Conservation (phyloP, 371 early-diverging fungal genomes). For the Ordospora pajunii region DNA sequence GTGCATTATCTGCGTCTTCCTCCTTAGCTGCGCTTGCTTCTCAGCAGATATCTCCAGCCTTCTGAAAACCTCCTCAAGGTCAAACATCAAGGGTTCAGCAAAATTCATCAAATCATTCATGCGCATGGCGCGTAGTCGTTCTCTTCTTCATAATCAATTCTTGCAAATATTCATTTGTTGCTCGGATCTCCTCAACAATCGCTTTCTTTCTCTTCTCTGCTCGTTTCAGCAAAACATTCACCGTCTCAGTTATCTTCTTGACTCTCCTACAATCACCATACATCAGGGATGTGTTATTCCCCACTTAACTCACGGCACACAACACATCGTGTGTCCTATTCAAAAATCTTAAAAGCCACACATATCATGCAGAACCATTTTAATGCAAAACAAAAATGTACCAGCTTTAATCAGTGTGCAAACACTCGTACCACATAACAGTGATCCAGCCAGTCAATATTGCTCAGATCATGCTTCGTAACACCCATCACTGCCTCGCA, state of each 20-base stretch:
- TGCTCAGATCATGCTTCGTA: neutral
- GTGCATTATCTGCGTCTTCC: slow-evolving; percentile 33
- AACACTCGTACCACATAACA: too few species aligned
- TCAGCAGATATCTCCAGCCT: slow-evolving; percentile 31
- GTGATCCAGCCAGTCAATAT: too few species aligned
- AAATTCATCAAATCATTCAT: slow-evolving; percentile 4
- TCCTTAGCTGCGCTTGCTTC: slow-evolving; percentile 34
- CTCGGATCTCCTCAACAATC: neutral
- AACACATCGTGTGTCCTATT: too few species aligned
- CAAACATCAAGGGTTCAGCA: slow-evolving; percentile 5
- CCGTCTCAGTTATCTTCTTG: neutral
- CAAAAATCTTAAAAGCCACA: too few species aligned
- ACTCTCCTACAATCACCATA: neutral
- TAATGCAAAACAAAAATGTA: too few species aligned
- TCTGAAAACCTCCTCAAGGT: slow-evolving; percentile 28
- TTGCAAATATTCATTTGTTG: neutral
- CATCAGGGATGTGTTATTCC: neutral
- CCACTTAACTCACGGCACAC: too few species aligned
- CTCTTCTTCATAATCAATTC: neutral
- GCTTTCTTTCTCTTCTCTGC: slow-evolving; percentile 3
- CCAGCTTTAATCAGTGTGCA: too few species aligned
- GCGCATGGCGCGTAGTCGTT: neutral
- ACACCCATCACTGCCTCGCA: neutral
- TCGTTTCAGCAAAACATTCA: neutral
- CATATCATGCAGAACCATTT: too few species aligned